phyloP scores from a whole-genome alignment of 2,329 filamentous ascomycete species.

The Cordyceps cateniannulata region DNA sequence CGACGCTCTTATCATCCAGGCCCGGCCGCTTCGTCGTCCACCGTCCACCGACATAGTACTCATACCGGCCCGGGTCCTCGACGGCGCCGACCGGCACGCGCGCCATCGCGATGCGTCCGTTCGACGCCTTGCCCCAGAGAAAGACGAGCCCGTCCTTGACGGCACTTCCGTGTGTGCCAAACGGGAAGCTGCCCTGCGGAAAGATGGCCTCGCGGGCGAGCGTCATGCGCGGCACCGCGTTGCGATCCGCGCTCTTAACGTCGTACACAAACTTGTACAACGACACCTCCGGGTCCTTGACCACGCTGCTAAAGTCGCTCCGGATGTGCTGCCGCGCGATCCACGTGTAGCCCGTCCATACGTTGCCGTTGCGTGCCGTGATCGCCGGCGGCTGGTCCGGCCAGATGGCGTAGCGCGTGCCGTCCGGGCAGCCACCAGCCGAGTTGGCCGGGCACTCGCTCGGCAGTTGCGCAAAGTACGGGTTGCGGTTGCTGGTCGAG shows the following conservation, averaged over 20 bases:
- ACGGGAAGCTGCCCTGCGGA: conserved; percentile 6
- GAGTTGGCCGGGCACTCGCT: conserved; percentile 3
- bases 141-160: conserved; percentile 16
- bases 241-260: conserved; percentile 8
- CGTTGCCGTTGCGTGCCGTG: background rate
- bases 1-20: conserved; percentile 13
- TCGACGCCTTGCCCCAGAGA: conserved; percentile 16
- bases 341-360: conserved; percentile 11
- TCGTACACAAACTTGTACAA: conserved; percentile 11
- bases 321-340: conserved; percentile 9
- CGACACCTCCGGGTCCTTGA: conserved; percentile 9
- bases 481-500: conserved; percentile 8
- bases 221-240: conserved; percentile 5
- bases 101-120: conserved; percentile 16
- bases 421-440: conserved; percentile 5
- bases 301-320: conserved; percentile 7
- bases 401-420: conserved; percentile 10
- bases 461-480: conserved; percentile 4
- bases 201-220: conserved; percentile 13
- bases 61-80: conserved; percentile 17
- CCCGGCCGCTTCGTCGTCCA: conserved; percentile 16
- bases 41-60: conserved; percentile 16
- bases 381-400: conserved; percentile 10
- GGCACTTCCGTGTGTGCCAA: conserved; percentile 15
- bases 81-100: conserved; percentile 14